phyloP scores from a whole-genome alignment of 2,329 filamentous ascomycete species.

The Aspergillus tanneri region DNA sequence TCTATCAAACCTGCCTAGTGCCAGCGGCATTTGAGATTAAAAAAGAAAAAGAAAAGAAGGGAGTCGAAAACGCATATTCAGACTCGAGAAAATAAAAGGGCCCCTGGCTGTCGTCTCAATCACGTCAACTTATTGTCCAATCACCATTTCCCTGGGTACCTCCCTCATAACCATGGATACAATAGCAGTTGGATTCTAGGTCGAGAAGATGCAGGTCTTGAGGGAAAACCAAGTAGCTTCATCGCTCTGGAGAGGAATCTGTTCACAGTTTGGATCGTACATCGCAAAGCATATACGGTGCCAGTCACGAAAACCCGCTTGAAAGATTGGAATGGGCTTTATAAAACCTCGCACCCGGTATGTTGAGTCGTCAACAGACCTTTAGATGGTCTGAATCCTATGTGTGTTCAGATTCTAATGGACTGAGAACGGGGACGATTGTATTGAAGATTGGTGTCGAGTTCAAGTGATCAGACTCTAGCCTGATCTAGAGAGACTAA shows the following conservation, averaged over 20 bases:
- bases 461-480: too few relatives aligned
- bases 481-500: too few relatives aligned
- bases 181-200: slow-evolving; percentile 27
- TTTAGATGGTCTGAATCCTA: slow-evolving; percentile 24
- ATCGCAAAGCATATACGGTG: slow-evolving; percentile 39
- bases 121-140: slow-evolving; percentile 49
- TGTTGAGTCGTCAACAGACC: slow-evolving; percentile 6
- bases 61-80: neutral
- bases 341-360: slow-evolving; percentile 36
- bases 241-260: slow-evolving; percentile 14
- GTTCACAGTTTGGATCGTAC: slow-evolving; percentile 25
- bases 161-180: slow-evolving; percentile 50
- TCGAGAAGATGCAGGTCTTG: slow-evolving; percentile 16
- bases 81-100: slow-evolving; percentile 37
- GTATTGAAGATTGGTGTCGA: too few relatives aligned
- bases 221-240: slow-evolving; percentile 5
- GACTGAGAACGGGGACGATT: too few relatives aligned
- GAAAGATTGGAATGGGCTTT: slow-evolving; percentile 28
- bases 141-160: slow-evolving; percentile 47
- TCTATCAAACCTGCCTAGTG: neutral
- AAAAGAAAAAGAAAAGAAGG: neutral
- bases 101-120: slow-evolving; percentile 22
- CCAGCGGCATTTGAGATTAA: neutral
- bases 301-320: slow-evolving; percentile 38
- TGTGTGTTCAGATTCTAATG: slow-evolving; percentile 28